Evolutionary conservation across 2,329 filamentous ascomycete species (phyloP), one percentile per base, ranked within the genome.

Genomic region (Pseudomassariella vexata): DNA sequence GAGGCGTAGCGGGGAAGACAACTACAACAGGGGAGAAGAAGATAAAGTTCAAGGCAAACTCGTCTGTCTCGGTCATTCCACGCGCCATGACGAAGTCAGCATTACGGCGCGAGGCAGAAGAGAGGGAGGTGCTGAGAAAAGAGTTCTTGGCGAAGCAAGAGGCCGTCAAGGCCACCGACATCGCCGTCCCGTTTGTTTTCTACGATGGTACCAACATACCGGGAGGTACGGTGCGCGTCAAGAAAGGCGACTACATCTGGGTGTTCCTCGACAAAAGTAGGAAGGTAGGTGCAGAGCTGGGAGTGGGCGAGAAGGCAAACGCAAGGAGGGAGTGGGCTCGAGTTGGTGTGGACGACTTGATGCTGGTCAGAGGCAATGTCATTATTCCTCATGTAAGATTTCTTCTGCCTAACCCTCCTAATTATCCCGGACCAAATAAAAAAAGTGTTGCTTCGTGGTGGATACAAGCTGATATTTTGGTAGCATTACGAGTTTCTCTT

Each of bases 401-500:
- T 10, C 22, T 23, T 27, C 20, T 5, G 5, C 3, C 28, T 28
- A 25, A 15, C 9, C 28, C 19, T 5, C 41, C 17, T 31, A 20
- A 35, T 21, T 24, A 19, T 20, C 23, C 5, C 12, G 8, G 26
- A 24, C 19, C 28, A 8, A 35, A n/a, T n/a, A n/a, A 15, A 32
- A 24, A 40, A 35, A 30, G 9, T 29, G n/a, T 26, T 6, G 22
- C 18, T 19, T 17, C 28, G 28, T 9, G 27, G 11, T 19, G 14
- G 24, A 12, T 23, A 8, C 18, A 22, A 30, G 29, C 44, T 57
- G 37, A 53, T 42, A 16, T 35, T 19, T 34, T 29, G 32, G 49
- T 35, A 96, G 87, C 92, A 98, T 59, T 95, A 94, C 54, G 90
- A 96, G 44, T 88, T 98, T 55, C 92, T 96, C 57, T 92, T 90